Percentiles rank a stretch among this genome's conserved stretches.
phyloP scores from a whole-genome alignment of 768 basidiomycete species.

The Hortiboletus flavorubellus region DNA sequence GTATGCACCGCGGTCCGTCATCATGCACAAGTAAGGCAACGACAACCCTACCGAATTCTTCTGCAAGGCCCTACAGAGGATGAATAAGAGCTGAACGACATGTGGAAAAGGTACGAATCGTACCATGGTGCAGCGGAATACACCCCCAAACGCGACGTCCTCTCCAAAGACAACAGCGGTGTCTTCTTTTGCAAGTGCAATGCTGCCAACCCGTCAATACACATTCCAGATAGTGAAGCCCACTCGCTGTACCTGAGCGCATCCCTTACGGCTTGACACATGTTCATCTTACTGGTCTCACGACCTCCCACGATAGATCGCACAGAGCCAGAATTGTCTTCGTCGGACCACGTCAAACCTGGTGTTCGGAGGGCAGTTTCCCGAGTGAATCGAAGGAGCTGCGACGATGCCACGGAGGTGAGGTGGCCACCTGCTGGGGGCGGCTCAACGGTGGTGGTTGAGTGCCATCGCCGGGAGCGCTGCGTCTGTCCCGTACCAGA shows the following conservation, averaged over 20 bases:
- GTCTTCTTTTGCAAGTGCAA: constrained; percentile 81
- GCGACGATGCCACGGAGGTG: constrained; percentile 67
- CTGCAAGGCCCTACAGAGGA: constrained; percentile 68
- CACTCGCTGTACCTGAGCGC: constrained; percentile 64
- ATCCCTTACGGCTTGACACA: constrained; percentile 90
- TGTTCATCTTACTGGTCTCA: constrained; percentile 93
- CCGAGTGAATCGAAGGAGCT: constrained; percentile 59
- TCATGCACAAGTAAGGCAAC: background rate
- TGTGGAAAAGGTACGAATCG: constrained; percentile 21
- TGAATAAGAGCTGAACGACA: background rate
- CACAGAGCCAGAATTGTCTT: constrained; percentile 41
- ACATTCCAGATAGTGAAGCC: background rate
- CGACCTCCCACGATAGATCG: constrained; percentile 61
- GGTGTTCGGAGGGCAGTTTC: constrained; percentile 71
- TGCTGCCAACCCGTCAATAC: constrained; percentile 42
- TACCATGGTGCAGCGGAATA: constrained; percentile 92
- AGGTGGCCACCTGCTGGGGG: constrained; percentile 81
- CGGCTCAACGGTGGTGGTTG: constrained; percentile 49
- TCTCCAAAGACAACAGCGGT: constrained; percentile 88
- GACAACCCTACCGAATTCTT: constrained; percentile 74
- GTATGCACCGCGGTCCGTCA: background rate
- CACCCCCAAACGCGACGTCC: constrained; percentile 91
- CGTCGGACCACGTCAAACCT: constrained; percentile 69
- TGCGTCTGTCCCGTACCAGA: constrained; percentile 3
- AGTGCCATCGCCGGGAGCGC: constrained; percentile 42